Evolutionary conservation across 2,329 filamentous ascomycete species (phyloP), one percentile per base, ranked within the genome.

Genomic region (Diaporthe citri): DNA sequence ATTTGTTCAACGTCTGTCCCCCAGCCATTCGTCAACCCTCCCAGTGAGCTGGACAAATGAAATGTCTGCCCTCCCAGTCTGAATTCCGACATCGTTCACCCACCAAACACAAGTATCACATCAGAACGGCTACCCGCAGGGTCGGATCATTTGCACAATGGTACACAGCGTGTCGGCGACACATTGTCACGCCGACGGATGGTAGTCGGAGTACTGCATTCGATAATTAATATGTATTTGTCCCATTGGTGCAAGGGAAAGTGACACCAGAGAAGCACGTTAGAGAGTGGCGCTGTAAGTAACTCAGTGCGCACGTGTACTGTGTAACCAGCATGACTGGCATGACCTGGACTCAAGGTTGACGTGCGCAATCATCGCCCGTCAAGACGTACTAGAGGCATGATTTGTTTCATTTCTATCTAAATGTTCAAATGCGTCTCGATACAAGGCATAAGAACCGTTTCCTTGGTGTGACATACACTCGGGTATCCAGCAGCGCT

Each of bases 1-100:
- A 59, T 75, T 13, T 71, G 66, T 41, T 76, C 75, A 4, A 59
- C 62, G 17, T 41, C 73, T 28, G 41, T 76, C 22, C 41, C 73
- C 34, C 75, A 75, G 46, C 75, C 75, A 34, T 76, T 76, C 22
- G 73, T 76, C 56, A 55, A 75, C 41, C 70, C 75, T 43, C 51
- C 64, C 31, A 52, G 55, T 59, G 28, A 56, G 12, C 39, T 66
- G 43, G 31, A 28, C 43, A 74, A 36, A 31, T 56, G 46, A 72
- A 6, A 20, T 41, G 31, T 17, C 31, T 36, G 43, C 31, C 43
- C 22, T 25, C 41, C n/a, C 20, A 31, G 28, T 31, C 25, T n/a
- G 20, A 15, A 28, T 5, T 66, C 28, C 22, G 10, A 34, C 17
- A 4, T 22, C 10, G 28, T 6, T n/a, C 25, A 41, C 6, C 2